Percentiles rank a stretch among this genome's conserved stretches.
These are phyloP conservation scores for Corynespora cassiicola DNA, from an alignment of 2,329 filamentous ascomycete genomes.

Conservation along the genomic window DNA sequence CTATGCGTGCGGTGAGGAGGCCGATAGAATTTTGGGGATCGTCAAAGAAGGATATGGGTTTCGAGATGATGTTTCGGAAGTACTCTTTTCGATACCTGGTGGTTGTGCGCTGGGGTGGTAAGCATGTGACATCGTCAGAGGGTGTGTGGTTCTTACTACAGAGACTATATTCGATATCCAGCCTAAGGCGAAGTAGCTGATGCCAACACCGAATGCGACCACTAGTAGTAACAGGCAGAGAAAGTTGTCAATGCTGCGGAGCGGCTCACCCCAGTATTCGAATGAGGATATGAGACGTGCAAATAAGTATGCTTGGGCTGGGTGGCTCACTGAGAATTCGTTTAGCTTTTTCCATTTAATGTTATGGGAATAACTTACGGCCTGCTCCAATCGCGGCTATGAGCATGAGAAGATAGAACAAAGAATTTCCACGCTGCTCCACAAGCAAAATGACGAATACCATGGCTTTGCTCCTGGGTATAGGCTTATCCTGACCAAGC, in stretches of 20 bases:
- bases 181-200: conserved; percentile 52
- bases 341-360: no score
- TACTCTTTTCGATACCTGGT: conserved; percentile 60
- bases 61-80: conserved; percentile 62
- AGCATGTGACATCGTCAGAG: conserved; percentile 29
- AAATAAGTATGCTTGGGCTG: no score
- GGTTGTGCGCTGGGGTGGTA: conserved; percentile 7
- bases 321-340: no score
- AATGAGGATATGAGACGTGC: no score
- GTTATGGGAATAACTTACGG: no score
- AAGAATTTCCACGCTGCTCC: conserved; percentile 25
- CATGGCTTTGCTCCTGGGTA: not conserved
- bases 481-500: not conserved
- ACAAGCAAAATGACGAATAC: conserved; percentile 15
- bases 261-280: no score
- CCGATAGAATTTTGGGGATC: conserved; percentile 63
- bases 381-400: conserved; percentile 26
- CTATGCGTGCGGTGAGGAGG: conserved; percentile 61
- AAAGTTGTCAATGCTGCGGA: no score
- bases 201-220: conserved; percentile 50
- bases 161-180: conserved; percentile 49
- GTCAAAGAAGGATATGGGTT: conserved; percentile 65
- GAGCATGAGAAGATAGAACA: conserved; percentile 19
- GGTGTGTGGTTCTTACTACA: conserved; percentile 46
- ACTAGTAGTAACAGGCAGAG: conserved; percentile 61